These are phyloP conservation scores for Kalmanozyma brasiliensis DNA, from an alignment of 1,284 basidiomycete species.

Conservation along the genomic window DNA sequence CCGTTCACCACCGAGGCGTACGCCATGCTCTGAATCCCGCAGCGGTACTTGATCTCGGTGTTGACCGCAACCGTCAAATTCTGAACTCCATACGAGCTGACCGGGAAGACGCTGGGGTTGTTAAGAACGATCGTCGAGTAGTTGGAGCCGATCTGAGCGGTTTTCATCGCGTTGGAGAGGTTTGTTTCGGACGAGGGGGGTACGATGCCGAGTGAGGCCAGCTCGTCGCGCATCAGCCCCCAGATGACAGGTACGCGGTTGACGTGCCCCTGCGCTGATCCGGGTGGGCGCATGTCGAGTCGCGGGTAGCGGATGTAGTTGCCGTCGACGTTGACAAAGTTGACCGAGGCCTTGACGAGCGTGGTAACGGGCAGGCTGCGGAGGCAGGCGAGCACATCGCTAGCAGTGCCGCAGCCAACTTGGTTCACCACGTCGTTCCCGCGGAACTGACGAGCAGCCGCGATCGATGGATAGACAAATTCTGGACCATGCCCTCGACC, in stretches of 20 bases:
- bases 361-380: conserved; percentile 22
- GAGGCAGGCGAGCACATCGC: conserved; percentile 44
- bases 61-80: conserved; percentile 43
- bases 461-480: conserved; percentile 23
- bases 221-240: conserved; percentile 54
- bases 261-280: conserved; percentile 24
- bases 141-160: conserved; percentile 37
- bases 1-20: conserved; percentile 40
- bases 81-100: conserved; percentile 26
- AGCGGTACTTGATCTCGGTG: conserved; percentile 39
- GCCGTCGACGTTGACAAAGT: conserved; percentile 32
- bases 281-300: conserved; percentile 37
- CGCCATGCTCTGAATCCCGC: conserved; percentile 40
- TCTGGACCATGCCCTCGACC: conserved; percentile 28
- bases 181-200: conserved; percentile 38
- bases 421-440: conserved; percentile 26
- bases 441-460: conserved; percentile 14
- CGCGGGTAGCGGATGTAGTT: conserved; percentile 32
- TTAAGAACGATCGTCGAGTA: conserved; percentile 37
- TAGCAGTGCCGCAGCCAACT: conserved; percentile 32
- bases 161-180: conserved; percentile 37
- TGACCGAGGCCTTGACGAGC: conserved; percentile 21
- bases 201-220: conserved; percentile 46
- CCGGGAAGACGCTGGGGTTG: conserved; percentile 34
- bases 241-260: conserved; percentile 52